Evolutionary conservation across 768 basidiomycete genomes (phyloP).

Genomic region (Suillus spraguei): DNA sequence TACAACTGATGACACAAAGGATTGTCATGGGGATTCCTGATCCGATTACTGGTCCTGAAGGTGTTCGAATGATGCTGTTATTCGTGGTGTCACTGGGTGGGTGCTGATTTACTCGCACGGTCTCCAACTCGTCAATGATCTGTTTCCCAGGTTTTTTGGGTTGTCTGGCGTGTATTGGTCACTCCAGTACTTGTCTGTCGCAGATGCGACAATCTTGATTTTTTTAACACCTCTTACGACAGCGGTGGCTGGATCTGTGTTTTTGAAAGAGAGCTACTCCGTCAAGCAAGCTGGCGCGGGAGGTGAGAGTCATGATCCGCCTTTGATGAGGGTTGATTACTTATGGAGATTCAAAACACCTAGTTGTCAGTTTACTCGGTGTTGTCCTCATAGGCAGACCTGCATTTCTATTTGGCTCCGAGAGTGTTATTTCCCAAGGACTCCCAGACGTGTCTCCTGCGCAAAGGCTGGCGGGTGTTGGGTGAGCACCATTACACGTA

Average conservation of each 20-base stretch:
- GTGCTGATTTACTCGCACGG: conserved; percentile 14
- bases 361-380: conserved; percentile 39
- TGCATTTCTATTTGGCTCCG: conserved; percentile 63
- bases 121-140: not conserved
- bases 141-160: conserved; percentile 63
- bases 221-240: conserved; percentile 75
- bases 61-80: conserved; percentile 58
- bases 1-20: conserved; percentile 24
- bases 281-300: conserved; percentile 58
- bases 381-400: conserved; percentile 85
- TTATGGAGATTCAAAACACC: no score
- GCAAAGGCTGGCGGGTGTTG: conserved; percentile 61
- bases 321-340: not conserved
- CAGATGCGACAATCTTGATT: conserved; percentile 75
- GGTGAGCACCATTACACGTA: conserved; percentile 32
- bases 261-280: conserved; percentile 64
- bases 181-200: conserved; percentile 72
- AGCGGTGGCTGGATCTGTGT: conserved; percentile 59
- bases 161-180: conserved; percentile 70
- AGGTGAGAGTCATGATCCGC: conserved; percentile 28
- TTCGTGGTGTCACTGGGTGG: conserved; percentile 68
- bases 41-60: conserved; percentile 70
- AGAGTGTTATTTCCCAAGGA: conserved; percentile 10
- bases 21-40: conserved; percentile 47
- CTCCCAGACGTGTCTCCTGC: conserved; percentile 24